phyloP scores from a whole-genome alignment of 768 basidiomycete genomes.

The Suillus discolor region DNA sequence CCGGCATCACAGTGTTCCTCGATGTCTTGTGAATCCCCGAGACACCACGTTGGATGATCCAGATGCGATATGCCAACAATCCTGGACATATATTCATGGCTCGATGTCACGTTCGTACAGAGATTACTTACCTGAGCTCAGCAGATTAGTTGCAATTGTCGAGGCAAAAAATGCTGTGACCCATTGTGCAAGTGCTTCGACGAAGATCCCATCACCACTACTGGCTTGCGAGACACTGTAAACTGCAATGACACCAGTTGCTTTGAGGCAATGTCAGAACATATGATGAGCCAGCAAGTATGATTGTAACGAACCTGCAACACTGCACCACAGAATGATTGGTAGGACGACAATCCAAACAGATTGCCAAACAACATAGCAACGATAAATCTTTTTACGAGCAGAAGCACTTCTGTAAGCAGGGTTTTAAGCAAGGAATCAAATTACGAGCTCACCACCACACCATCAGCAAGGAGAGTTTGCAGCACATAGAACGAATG shows the following conservation, averaged over 20 bases:
- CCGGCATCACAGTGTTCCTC: not conserved
- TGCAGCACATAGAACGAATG: slow-evolving; percentile 20
- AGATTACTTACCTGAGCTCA: slow-evolving; percentile 11
- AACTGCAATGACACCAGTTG: not conserved
- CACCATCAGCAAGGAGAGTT: slow-evolving; percentile 12
- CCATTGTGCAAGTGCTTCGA: slow-evolving; percentile 5
- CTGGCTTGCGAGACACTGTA: slow-evolving; percentile 1
- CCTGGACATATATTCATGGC: not conserved
- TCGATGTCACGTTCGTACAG: too few species aligned
- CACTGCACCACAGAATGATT: slow-evolving; percentile 10
- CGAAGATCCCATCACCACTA: not conserved
- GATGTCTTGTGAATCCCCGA: not conserved
- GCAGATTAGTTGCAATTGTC: slow-evolving; percentile 11
- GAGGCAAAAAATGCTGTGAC: slow-evolving; percentile 11
- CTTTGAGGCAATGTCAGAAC: not conserved
- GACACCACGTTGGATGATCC: slow-evolving; percentile 3
- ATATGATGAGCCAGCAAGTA: not conserved
- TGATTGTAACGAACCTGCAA: slow-evolving; percentile 7
- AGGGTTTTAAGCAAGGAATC: not conserved
- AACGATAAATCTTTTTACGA: slow-evolving; percentile 16
- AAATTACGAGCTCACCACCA: slow-evolving; percentile 2
- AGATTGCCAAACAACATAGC: slow-evolving; percentile 18
- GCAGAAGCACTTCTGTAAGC: not conserved
- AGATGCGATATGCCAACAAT: slow-evolving; percentile 15
- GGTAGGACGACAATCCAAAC: slow-evolving; percentile 13